Evolutionary conservation across 2,329 filamentous ascomycete genomes (phyloP), one percentile per base, ranked within the genome.

Genomic region (Colletotrichum eremochloae): DNA sequence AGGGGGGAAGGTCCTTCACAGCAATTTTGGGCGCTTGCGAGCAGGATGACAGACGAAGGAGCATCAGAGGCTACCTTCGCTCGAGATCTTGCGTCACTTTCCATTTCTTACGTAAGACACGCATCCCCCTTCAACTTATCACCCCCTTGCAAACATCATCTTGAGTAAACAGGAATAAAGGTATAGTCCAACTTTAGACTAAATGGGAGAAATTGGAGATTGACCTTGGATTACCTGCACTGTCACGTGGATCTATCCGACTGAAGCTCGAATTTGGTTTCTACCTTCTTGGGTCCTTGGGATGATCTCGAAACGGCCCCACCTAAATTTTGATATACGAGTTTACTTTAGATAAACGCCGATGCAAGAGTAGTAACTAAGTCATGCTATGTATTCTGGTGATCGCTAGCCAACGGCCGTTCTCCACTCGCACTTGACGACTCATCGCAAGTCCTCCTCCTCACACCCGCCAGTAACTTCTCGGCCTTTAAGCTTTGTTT

Each of bases 231-330:
- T 72, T 60, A 69, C 66, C 46, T 69, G 66, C 67, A n/a, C 24
- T 29, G 33, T 72, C 66, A 72, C 60, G 66, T 72, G 66, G 60
- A 44, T 50, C 66, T 56, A 40, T 61, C 60, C 42, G 52, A 38
- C 66, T 56, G 66, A 64, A 56, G 53, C 68, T 56, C 33, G 55
- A 40, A 12, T 57, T 15, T 1, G 40, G 42, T 20, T 11, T 53
- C 57, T 58, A 29, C 44, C 60, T 9, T 8, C 15, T 44, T 44
- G 20, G 9, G 9, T 61, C 66, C 70, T 72, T 72, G 70, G 61
- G 66, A 65, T 72, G 70, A 72, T 72, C 70, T 72, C 70, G 60
- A 72, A 72, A 72, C 60, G 55, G 62, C 53, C 67, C 66, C 66
- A 64, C 60, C 70, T 61, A 65, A 72, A 64, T 72, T 56, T 65